Evolutionary conservation across 179 eudicot genomes (phyloP), one percentile per base, ranked within the genome.

Genomic region (Silene vulgaris): DNA sequence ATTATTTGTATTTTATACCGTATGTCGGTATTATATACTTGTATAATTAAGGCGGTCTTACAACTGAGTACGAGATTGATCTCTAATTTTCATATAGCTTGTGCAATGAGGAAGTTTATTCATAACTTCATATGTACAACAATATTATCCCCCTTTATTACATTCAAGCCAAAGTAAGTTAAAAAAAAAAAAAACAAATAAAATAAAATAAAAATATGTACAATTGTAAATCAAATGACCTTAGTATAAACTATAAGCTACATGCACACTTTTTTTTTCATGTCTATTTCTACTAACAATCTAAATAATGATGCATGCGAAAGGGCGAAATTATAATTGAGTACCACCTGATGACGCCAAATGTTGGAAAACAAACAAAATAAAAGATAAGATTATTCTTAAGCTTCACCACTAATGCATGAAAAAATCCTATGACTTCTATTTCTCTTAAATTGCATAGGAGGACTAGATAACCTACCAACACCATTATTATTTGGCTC

Each of bases 361-460:
- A 0, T 45, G 8, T 45, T 14, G 52, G 2, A 45, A 45, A 45
- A 40, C 17, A 2, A 14, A 11, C 26, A 62, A 29, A 35, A 13
- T 2, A 11, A 50, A 52, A 52, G 1, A 52, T 1, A 52, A 52
- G 5, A 52, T 48, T 48, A 2, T 16, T 5, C 8, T 77, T 30
- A 77, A n/a, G 32, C 35, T 16, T 63, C 81, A 29, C 82, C 82
- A 3, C 78, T 79, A 43, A 82, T 64, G 64, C 85, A 82, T 20
- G 82, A 79, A 60, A 82, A 82, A 75, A 82, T 69, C 52, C 83
- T 83, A 65, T 77, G 81, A 80, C 85, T 83, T 3, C 71, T 59
- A 83, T 69, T 71, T 20, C 85, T 56, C 74, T 63, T 74, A 69
- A 69, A 52, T 69, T 69, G 43, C 32, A 14, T 28, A 69, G 59